Evolutionary conservation across 2,329 filamentous ascomycete genomes (phyloP).

Genomic region (Penicillium expansum): DNA sequence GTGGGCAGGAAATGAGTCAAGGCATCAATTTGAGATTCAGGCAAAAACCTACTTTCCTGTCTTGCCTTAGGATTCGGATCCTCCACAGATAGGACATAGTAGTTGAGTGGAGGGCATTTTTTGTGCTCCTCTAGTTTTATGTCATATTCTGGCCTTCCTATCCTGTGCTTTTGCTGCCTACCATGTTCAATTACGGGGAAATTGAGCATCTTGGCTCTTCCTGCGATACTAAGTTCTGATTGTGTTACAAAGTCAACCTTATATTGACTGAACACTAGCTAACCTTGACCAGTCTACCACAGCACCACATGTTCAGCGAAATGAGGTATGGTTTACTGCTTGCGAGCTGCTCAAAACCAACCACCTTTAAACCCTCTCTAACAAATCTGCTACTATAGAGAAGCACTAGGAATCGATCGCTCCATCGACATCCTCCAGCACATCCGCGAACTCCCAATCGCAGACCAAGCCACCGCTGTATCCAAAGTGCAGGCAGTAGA

Average conservation of each 20-base stretch:
- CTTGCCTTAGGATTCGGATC: neutral
- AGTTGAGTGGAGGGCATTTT: neutral
- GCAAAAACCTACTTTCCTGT: neutral
- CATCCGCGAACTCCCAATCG: conserved; percentile 68
- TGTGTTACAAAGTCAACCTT: neutral
- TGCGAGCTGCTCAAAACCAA: neutral
- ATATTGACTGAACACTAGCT: conserved; percentile 4
- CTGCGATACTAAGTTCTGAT: neutral
- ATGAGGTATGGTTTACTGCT: conserved; percentile 60
- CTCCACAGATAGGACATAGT: neutral
- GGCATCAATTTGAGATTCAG: neutral
- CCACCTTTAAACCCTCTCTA: neutral
- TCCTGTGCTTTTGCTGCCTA: neutral
- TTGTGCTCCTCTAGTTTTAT: neutral
- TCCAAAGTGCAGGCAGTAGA: conserved; percentile 77
- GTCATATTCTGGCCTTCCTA: neutral
- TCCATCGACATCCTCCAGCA: conserved; percentile 82
- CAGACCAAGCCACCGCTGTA: conserved; percentile 63
- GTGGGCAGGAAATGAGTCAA: neutral
- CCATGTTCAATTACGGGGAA: neutral
- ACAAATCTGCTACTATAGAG: conserved; percentile 22
- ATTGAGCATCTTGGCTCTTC: neutral
- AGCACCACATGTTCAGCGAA: conserved; percentile 91
- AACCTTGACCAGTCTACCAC: conserved; percentile 63
- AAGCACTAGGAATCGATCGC: conserved; percentile 69